These are phyloP conservation scores for Stemphylium vesicarium DNA, from an alignment of 2,329 filamentous ascomycete species.

Conservation along the genomic window DNA sequence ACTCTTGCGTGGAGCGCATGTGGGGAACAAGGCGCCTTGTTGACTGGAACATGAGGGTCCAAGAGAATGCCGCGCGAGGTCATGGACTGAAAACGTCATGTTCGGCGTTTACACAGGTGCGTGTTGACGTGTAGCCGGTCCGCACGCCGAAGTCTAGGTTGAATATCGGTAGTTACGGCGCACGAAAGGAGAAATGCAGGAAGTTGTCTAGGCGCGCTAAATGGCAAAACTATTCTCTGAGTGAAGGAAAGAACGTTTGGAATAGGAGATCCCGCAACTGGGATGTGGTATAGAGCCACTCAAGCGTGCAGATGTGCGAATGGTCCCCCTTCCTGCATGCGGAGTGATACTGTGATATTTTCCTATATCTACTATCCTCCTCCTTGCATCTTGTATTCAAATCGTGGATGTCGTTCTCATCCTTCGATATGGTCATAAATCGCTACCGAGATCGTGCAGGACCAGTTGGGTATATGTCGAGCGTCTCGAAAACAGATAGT, in stretches of 20 bases:
- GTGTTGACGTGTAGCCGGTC: conserved; percentile 3
- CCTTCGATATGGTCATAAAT: neutral
- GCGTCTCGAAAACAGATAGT: neutral
- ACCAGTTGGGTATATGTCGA: conserved; percentile 12
- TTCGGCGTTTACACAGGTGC: neutral
- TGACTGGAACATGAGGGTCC: neutral
- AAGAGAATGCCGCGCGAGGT: conserved; percentile 1
- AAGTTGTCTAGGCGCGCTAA: neutral
- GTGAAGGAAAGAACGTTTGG: too few relatives aligned
- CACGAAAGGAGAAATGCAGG: neutral
- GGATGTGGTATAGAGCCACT: neutral
- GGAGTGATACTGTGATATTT: neutral
- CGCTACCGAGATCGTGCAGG: neutral
- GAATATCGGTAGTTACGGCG: neutral
- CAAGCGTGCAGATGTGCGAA: too few relatives aligned
- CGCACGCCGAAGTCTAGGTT: conserved; percentile 6
- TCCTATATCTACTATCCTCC: neutral
- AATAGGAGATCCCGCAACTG: neutral
- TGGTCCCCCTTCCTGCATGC: too few relatives aligned
- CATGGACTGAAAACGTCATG: neutral
- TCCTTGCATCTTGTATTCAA: neutral
- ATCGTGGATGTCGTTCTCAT: neutral
- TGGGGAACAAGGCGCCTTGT: conserved; percentile 15
- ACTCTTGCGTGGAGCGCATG: conserved; percentile 19
- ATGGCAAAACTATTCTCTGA: neutral